phyloP scores from a whole-genome alignment of 768 basidiomycete genomes.

The Lactifluus hygrophoroides region DNA sequence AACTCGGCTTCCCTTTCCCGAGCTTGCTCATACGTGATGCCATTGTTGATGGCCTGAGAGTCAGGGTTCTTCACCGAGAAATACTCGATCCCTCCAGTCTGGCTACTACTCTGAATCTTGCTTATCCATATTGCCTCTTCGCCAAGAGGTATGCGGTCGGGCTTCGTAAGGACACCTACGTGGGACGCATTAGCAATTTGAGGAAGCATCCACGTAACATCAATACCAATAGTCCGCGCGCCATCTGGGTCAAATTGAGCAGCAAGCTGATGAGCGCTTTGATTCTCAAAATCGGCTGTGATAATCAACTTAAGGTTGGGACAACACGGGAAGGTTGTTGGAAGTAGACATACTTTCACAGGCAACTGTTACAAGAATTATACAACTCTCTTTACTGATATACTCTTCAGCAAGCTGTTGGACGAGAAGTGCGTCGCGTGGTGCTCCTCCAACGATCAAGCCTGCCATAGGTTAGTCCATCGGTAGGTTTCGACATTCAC shows the following conservation, averaged over 20 bases:
- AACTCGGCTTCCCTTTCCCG: constrained; percentile 8
- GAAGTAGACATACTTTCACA: constrained; percentile 47
- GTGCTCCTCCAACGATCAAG: constrained; percentile 47
- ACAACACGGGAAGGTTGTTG: neutral
- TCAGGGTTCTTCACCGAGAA: constrained; percentile 20
- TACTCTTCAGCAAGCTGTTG: constrained; percentile 48
- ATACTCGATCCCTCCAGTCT: constrained; percentile 1
- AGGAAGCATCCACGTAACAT: neutral
- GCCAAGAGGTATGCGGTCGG: constrained; percentile 12
- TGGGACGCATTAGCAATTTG: neutral
- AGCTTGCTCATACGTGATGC: constrained; percentile 18
- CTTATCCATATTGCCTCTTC: constrained; percentile 11
- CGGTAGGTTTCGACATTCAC: neutral
- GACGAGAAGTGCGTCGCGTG: constrained; percentile 54
- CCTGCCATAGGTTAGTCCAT: constrained; percentile 27
- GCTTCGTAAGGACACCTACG: constrained; percentile 13
- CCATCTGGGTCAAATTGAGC: constrained; percentile 54
- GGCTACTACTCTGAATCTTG: neutral
- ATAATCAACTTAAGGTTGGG: neutral
- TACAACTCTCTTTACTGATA: constrained; percentile 53
- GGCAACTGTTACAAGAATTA: constrained; percentile 51
- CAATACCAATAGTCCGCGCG: constrained; percentile 58
- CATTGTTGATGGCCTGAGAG: constrained; percentile 7
- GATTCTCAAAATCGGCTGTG: constrained; percentile 73
- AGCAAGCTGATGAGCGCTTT: constrained; percentile 61